A percentile compares a stretch with the other conserved stretches of the same genome.
These are phyloP conservation scores for Coelastrella sp. DNA, from an alignment of 139 green algal species.

Conservation along the genomic window DNA sequence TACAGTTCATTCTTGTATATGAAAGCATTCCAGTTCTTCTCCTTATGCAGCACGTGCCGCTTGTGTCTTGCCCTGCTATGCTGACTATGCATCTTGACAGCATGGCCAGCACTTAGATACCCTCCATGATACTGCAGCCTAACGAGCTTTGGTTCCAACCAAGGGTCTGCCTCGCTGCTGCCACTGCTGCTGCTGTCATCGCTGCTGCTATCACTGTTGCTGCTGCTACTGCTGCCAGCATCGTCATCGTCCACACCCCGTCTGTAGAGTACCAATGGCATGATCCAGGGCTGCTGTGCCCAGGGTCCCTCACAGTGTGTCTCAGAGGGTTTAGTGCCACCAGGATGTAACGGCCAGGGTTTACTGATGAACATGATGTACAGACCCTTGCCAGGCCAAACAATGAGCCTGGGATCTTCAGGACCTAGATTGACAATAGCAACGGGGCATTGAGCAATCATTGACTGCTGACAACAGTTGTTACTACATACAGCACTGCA, in stretches of 20 bases:
- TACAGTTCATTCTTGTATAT: conserved; percentile 34
- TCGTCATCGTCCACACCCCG: not conserved
- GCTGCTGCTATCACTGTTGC: not conserved
- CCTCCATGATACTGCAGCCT: conserved; percentile 25
- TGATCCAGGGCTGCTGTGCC: conserved; percentile 36
- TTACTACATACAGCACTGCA: too few relatives aligned
- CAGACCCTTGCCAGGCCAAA: conserved; percentile 44
- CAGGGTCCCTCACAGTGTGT: conserved; percentile 25
- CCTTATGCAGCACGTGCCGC: conserved; percentile 5
- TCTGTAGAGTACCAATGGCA: not conserved
- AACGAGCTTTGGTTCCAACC: not conserved
- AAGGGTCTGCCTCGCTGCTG: conserved; percentile 16
- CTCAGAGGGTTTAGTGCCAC: not conserved
- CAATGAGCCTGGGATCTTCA: conserved; percentile 42
- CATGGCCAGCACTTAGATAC: not conserved
- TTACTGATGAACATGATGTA: conserved; percentile 45
- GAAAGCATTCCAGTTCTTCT: conserved; percentile 52
- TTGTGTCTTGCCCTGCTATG: not conserved
- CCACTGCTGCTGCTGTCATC: not conserved
- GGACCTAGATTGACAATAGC: conserved; percentile 1
- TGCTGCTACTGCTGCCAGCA: not conserved
- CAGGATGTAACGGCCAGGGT: conserved; percentile 12
- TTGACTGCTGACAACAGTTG: too few relatives aligned
- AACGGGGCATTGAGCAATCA: too few relatives aligned
- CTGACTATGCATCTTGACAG: not conserved